Base-by-base conservation (phyloP, 1,284 basidiomycete species). In the Tremellales sp. region DNA sequence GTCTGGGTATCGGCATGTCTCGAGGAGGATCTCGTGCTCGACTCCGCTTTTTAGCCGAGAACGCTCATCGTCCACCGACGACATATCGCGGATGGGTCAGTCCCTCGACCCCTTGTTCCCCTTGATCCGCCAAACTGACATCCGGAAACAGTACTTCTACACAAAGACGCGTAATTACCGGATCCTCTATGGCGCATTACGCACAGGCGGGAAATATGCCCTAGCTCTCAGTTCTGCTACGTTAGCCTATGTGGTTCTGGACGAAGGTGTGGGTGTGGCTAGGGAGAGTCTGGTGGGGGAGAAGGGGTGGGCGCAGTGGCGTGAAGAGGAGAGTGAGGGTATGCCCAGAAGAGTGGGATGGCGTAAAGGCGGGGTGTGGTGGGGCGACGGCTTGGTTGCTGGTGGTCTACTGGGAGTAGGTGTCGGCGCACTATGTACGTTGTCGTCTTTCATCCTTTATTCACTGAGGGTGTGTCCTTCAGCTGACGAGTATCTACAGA, bases 91-190 rank as follows among this genome's bases (percentile, higher is more conserved):
- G 73, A 49, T 73, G 70, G 71, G 72, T 72, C 39, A 55, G 69
- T 21, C 10, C 8, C 8, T 19, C 19, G 7, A 21, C 8, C 10
- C 11, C 36, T 12, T 39, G 7, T 39, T 39, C 11, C 11, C 8
- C 8, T 13, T 7, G 36, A 12, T 33, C 29, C 29, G n/a, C 29
- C 10, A 8, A 17, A 39, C 36, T 10, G 13, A 11, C 11, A 39
- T 21, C 19, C 7, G 8, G 8, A 19, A 15, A 11, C 48, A 74
- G 72, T 75, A 75, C 62, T 75, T 72, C 44, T 75, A 75, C 59
- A 69, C 70, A 41, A 73, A 73, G 55, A 73, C 73, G 2, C 58
- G 73, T 37, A 75, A 75, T 43, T 75, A 75, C 54, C 61, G 67
- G 24, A 61, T 75, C 25, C 51, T 73, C 45, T 67, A 61, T 35